Percentiles rank a stretch among this genome's conserved stretches.
Conservation (phyloP, 2,329 filamentous ascomycete genomes). For the Fusarium ramigenum region DNA sequence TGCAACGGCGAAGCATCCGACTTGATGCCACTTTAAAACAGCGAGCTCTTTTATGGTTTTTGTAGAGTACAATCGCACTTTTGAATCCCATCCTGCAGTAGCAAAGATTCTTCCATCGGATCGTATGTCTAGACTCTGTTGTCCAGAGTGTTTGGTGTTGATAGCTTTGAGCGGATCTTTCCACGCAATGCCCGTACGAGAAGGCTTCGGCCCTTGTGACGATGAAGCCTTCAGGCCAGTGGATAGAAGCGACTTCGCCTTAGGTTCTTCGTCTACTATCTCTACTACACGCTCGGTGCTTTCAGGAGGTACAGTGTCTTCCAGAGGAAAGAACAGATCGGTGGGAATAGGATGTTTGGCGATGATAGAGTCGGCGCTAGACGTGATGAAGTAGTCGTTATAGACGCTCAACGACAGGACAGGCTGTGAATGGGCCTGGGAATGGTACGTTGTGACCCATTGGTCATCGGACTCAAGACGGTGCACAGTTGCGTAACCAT, state of each 20-base stretch:
- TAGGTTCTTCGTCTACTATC: conserved; percentile 30
- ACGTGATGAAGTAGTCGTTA: conserved; percentile 74
- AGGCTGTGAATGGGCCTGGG: conserved; percentile 79
- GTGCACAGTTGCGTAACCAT: conserved; percentile 77
- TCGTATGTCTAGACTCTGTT: conserved; percentile 81
- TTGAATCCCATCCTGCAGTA: conserved; percentile 92
- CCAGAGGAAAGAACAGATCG: conserved; percentile 28
- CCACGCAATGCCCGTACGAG: conserved; percentile 43
- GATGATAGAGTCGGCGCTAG: conserved; percentile 81
- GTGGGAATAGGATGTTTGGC: conserved; percentile 76
- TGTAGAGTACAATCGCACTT: conserved; percentile 80
- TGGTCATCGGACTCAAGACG: conserved; percentile 54
- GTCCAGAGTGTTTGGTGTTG: conserved; percentile 89
- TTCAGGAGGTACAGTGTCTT: neutral
- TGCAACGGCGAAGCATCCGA: conserved; percentile 83
- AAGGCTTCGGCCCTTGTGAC: conserved; percentile 3
- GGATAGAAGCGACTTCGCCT: conserved; percentile 40
- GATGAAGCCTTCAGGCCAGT: conserved; percentile 21
- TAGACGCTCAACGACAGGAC: conserved; percentile 76
- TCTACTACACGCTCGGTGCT: conserved; percentile 41
- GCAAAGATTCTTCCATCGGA: conserved; percentile 85
- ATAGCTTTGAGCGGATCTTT: conserved; percentile 65
- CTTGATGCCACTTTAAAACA: conserved; percentile 92
- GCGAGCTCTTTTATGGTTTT: conserved; percentile 88
- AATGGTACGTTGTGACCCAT: conserved; percentile 68